phyloP scores from a whole-genome alignment of 2,329 filamentous ascomycete genomes.

The Penicillium sp. region DNA sequence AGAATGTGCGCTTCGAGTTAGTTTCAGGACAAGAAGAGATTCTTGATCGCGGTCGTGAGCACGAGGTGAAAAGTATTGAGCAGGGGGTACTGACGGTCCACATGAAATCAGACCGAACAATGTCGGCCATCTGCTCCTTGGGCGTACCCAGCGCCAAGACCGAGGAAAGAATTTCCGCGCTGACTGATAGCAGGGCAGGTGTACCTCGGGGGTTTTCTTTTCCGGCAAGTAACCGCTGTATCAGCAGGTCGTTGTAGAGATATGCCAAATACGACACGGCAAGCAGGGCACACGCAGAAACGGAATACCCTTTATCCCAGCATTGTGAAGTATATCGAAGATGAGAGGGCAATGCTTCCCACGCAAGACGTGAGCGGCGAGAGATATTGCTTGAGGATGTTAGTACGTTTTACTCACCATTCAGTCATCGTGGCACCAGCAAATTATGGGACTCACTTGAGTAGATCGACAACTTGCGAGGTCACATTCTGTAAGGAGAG shows the following conservation, averaged over 20 bases:
- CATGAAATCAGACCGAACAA: conserved; percentile 17
- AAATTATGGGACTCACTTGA: conserved; percentile 13
- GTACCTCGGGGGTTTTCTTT: conserved; percentile 18
- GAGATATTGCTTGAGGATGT: conserved; percentile 19
- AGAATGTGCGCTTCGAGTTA: not conserved
- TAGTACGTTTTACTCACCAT: not conserved
- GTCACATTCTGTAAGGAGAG: conserved; percentile 16
- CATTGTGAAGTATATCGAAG: conserved; percentile 17
- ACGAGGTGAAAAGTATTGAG: not conserved
- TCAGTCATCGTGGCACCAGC: not conserved
- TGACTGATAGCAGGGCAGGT: conserved; percentile 16
- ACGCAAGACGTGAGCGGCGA: conserved; percentile 15
- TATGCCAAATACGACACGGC: conserved; percentile 21
- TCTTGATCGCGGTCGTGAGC: not conserved
- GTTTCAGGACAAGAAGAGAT: not conserved
- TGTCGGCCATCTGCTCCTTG: conserved; percentile 19
- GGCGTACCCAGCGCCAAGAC: conserved; percentile 19
- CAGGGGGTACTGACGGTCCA: conserved; percentile 12
- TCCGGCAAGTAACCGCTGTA: conserved; percentile 22
- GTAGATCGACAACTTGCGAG: conserved; percentile 8
- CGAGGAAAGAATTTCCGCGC: conserved; percentile 19
- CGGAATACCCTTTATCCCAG: conserved; percentile 17
- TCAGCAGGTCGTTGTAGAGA: conserved; percentile 25
- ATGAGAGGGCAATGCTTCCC: conserved; percentile 18
- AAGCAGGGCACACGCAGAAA: conserved; percentile 30